Percentiles rank a stretch among this genome's conserved stretches.
phyloP scores from a whole-genome alignment of 1,284 basidiomycete genomes.

The Grifola frondosa region DNA sequence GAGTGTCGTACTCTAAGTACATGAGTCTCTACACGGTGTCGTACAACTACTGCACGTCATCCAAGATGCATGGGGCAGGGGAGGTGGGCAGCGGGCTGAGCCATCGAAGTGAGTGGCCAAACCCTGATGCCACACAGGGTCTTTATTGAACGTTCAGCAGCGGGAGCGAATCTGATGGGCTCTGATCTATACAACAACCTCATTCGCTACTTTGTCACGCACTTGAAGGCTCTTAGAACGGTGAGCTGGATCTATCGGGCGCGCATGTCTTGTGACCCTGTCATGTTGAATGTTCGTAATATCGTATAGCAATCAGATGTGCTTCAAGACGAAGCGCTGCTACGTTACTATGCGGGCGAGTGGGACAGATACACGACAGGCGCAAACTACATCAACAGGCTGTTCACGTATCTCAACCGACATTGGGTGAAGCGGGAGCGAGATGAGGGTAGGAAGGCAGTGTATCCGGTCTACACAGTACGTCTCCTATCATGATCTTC shows the following conservation, averaged over 20 bases:
- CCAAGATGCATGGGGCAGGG: conserved; percentile 72
- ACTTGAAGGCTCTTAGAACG: conserved; percentile 70
- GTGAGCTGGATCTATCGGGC: no score
- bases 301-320: conserved; percentile 69
- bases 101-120: conserved; percentile 56
- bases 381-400: conserved; percentile 92
- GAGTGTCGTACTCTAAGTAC: conserved; percentile 91
- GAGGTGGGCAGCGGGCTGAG: conserved; percentile 46
- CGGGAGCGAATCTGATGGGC: conserved; percentile 93
- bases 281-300: no score
- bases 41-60: conserved; percentile 96
- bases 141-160: conserved; percentile 40
- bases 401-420: conserved; percentile 97
- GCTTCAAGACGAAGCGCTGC: conserved; percentile 83
- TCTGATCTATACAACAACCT: conserved; percentile 93
- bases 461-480: conserved; percentile 96
- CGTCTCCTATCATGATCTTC: conserved; percentile 29
- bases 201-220: conserved; percentile 79
- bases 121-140: conserved; percentile 9
- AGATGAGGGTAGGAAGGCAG: conserved; percentile 94
- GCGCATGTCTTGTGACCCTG: no score
- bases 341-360: conserved; percentile 89
- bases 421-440: conserved; percentile 99
- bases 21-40: conserved; percentile 92
- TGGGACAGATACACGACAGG: conserved; percentile 98